Conservation (phyloP, 805 yeast genomes). For the Wickerhamiella musiphila region DNA sequence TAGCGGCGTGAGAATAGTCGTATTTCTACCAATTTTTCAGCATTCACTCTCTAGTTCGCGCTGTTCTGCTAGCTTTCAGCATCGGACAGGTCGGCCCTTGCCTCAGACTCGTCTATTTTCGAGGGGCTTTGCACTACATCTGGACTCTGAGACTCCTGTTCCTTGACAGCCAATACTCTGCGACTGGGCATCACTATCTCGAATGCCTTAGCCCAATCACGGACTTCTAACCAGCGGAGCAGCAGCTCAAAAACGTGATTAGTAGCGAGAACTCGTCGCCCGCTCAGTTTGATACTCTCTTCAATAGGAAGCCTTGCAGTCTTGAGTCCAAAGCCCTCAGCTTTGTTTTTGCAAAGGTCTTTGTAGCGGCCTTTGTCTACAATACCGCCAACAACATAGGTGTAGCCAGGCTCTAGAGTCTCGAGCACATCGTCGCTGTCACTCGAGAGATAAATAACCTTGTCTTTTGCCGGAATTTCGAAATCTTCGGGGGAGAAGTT, state of each 20-base stretch:
- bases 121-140: too few species aligned
- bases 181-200: slow-evolving; percentile 76
- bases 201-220: slow-evolving; percentile 76
- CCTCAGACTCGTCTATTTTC: too few species aligned
- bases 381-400: slow-evolving; percentile 86
- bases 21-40: too few species aligned
- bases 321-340: slow-evolving; percentile 47
- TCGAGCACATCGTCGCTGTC: slow-evolving; percentile 62
- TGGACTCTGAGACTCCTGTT: too few species aligned
- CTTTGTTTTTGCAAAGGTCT: slow-evolving; percentile 63
- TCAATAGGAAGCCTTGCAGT: slow-evolving; percentile 78
- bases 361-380: slow-evolving; percentile 90
- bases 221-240: slow-evolving; percentile 59
- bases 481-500: slow-evolving; percentile 29
- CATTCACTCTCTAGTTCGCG: too few species aligned
- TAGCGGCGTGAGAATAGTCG: too few species aligned
- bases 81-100: not conserved
- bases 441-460: slow-evolving; percentile 55
- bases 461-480: slow-evolving; percentile 20
- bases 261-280: slow-evolving; percentile 80
- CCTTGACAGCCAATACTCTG: too few species aligned
- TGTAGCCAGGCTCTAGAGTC: slow-evolving; percentile 45
- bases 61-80: not conserved
- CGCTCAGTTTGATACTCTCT: slow-evolving; percentile 63
- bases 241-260: slow-evolving; percentile 86